These are phyloP conservation scores for Leishmania gerbilli DNA, from an alignment of 208 protist genomes.

Conservation along the genomic window DNA sequence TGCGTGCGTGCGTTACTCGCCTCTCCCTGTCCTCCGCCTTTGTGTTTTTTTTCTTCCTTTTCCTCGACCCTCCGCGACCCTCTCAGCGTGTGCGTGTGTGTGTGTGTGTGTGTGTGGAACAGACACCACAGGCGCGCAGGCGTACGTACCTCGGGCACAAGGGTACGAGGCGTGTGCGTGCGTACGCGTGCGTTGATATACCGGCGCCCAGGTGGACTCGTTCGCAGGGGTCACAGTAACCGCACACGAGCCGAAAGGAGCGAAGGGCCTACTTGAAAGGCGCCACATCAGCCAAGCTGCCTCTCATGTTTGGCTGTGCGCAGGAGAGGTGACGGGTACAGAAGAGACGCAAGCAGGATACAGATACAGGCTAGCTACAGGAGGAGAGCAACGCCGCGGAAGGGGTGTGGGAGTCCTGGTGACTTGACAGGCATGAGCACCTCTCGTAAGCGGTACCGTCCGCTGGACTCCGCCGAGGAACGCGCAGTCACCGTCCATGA, in stretches of 20 bases:
- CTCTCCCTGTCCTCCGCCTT: not conserved
- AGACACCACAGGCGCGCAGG: too few relatives aligned
- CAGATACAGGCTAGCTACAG: not conserved
- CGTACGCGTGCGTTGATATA: too few relatives aligned
- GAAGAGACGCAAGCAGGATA: not conserved
- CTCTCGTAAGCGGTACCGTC: slow-evolving; percentile 72
- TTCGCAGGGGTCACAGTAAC: not conserved
- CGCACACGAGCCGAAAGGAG: not conserved
- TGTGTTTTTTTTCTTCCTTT: not conserved
- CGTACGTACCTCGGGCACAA: too few relatives aligned
- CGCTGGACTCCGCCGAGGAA: slow-evolving; percentile 79
- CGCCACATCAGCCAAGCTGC: not conserved
- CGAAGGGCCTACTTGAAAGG: not conserved
- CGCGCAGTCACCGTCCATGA: slow-evolving; percentile 52
- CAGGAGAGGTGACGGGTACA: not conserved
- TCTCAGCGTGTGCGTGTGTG: slow-evolving; percentile 7
- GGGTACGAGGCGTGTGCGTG: too few relatives aligned
- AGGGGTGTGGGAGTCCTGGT: not conserved
- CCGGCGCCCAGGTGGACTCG: not conserved
- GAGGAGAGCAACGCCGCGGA: not conserved
- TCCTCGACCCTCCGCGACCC: not conserved
- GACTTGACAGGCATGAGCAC: slow-evolving; percentile 31
- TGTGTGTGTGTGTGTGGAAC: not conserved
- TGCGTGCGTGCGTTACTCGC: not conserved
- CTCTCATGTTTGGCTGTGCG: not conserved